Base-by-base conservation (phyloP, 306 rosid species). In the Lithocarpus polystachyus region DNA sequence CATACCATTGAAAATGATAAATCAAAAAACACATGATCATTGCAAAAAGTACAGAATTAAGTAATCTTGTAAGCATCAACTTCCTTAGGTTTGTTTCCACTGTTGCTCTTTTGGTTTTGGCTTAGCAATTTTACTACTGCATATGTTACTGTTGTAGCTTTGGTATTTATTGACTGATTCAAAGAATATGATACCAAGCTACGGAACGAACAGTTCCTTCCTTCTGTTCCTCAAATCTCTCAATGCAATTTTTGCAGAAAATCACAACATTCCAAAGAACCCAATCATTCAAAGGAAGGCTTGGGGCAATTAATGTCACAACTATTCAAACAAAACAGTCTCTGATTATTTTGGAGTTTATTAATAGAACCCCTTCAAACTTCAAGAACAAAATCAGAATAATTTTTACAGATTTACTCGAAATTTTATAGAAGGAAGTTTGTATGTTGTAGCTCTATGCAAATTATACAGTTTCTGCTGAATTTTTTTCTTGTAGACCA, bases 1-100 rank as follows among this genome's bases (percentile, higher is more conserved):
- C 84, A 26, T 28, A 1, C 67, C 61, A 28, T 54, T 35, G 86
- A 79, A 68, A 74, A 71, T 68, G 87, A 59, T 75, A 71, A 81
- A 73, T 61, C 14, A 3, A 75, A 84, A 24, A 45, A 68, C 20
- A 20, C 73, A 67, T 80, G 87, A 83, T 65, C 31, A 28, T 74
- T 15, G 73, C 29, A 64, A 20, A 60, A 52, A 33, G 73, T 43
- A 74, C 37, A 48, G 53, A 56, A 18, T 11, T 23, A 12, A 28
- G 69, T 5, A 14, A 12, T 12, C 68, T 29, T 13, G 70, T 29
- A 29, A 64, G 70, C 11, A 1, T 64, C 70, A 26, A 61, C 14
- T 57, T 23, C 15, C 65, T 14, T 20, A 10, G 13, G 65, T 59
- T 13, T 35, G 43, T 18, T 12, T 67, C 35, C 40, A 15, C 23